Conservation (phyloP, 345 rosid species). For the Mallotus nudiflorus region DNA sequence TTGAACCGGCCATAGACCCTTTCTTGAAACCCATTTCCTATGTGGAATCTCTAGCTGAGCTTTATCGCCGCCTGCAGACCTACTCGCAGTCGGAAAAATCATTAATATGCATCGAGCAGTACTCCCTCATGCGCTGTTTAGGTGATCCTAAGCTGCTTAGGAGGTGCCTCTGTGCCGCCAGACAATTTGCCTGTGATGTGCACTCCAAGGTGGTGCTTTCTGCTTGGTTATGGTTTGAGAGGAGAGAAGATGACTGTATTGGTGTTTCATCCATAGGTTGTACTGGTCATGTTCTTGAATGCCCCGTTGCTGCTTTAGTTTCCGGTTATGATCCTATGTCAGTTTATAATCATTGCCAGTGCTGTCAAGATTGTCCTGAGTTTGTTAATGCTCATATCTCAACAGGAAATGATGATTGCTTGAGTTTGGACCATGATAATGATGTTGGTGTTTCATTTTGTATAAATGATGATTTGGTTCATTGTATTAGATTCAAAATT, state of each 20-base stretch:
- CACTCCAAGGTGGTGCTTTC: constrained; percentile 74
- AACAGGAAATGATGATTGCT: constrained; percentile 35
- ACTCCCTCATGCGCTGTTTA: constrained; percentile 54
- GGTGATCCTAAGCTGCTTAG: constrained; percentile 81
- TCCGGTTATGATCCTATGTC: constrained; percentile 48
- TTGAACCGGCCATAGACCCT: constrained; percentile 77
- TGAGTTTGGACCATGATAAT: constrained; percentile 41
- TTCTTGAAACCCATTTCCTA: constrained; percentile 60
- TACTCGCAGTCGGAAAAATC: constrained; percentile 44
- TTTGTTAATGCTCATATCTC: constrained; percentile 11
- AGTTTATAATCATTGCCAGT: constrained; percentile 44
- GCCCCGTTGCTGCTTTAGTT: constrained; percentile 52
- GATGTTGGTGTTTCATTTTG: constrained; percentile 48
- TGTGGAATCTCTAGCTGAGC: constrained; percentile 62
- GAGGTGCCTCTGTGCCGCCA: constrained; percentile 67
- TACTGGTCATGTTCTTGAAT: constrained; percentile 54
- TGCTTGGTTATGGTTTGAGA: constrained; percentile 85
- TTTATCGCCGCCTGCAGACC: constrained; percentile 57
- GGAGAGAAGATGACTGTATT: constrained; percentile 67
- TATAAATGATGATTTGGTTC: constrained; percentile 54
- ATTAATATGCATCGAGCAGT: constrained; percentile 58
- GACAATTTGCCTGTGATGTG: constrained; percentile 64
- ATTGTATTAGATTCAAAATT: constrained; percentile 55
- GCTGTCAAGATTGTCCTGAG: constrained; percentile 24
- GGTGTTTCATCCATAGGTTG: constrained; percentile 60